These are phyloP conservation scores for Grigorovia jiainica DNA, from an alignment of 805 yeast genomes.

Conservation along the genomic window DNA sequence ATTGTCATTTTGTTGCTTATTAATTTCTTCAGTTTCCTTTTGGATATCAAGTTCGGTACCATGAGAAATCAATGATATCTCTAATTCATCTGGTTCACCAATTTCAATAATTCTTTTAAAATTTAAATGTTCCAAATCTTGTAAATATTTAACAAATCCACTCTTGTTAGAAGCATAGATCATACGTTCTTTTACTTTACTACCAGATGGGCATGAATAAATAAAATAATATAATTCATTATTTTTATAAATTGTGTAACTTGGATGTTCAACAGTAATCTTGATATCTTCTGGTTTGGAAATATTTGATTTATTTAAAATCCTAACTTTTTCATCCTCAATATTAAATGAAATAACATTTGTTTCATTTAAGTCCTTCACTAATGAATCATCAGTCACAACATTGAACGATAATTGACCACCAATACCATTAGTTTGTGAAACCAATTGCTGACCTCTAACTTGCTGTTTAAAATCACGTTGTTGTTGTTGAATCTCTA, in stretches of 20 bases:
- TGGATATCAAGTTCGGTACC: conserved; percentile 29
- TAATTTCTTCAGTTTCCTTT: conserved; percentile 8
- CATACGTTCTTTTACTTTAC: conserved; percentile 87
- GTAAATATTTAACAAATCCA: conserved; percentile 46
- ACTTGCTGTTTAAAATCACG: conserved; percentile 12
- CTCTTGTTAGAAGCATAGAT: conserved; percentile 74
- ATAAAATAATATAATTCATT: conserved; percentile 46
- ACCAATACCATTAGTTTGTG: conserved; percentile 23
- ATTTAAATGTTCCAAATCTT: conserved; percentile 27
- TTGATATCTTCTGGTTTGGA: conserved; percentile 23
- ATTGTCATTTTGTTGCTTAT: conserved; percentile 2
- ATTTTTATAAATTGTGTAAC: conserved; percentile 46
- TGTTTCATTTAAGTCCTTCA: conserved; percentile 28
- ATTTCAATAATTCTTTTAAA: conserved; percentile 50
- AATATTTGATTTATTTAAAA: conserved; percentile 23
- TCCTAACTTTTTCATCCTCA: conserved; percentile 43
- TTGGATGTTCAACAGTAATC: conserved; percentile 41
- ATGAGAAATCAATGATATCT: conserved; percentile 30
- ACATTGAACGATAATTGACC: conserved; percentile 21
- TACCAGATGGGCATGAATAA: conserved; percentile 83
- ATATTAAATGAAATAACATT: conserved; percentile 43
- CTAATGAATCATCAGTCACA: conserved; percentile 9
- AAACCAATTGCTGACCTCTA: conserved; percentile 19
- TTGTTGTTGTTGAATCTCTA: conserved; percentile 23
- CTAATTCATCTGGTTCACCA: conserved; percentile 66